phyloP scores from a whole-genome alignment of 2,329 filamentous ascomycete species.

The Annulohypoxylon truncatum region DNA sequence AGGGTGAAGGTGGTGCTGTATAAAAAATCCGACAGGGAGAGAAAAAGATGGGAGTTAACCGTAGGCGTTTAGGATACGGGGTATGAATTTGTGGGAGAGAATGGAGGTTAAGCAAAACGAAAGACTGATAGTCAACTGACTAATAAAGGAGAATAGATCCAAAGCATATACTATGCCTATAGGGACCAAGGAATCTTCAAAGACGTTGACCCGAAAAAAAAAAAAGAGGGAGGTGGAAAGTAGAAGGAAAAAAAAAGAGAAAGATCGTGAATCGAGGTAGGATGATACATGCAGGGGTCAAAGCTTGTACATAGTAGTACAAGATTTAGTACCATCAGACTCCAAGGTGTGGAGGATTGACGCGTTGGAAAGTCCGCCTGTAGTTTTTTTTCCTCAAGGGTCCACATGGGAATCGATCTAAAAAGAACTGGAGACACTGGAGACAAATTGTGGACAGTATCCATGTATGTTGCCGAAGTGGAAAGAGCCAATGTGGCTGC shows the following conservation, averaged over 20 bases:
- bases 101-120: conserved; percentile 41
- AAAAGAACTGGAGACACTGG: conserved; percentile 17
- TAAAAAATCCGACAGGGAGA: conserved; percentile 7
- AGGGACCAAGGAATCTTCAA: conserved; percentile 20
- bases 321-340: conserved; percentile 8
- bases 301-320: background rate
- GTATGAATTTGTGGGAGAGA: conserved; percentile 14
- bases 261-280: conserved; percentile 25
- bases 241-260: conserved; percentile 25
- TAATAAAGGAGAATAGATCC: conserved; percentile 23
- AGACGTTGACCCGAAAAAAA: conserved; percentile 18
- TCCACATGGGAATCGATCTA: conserved; percentile 37
- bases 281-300: background rate
- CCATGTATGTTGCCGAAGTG: conserved; percentile 1
- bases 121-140: conserved; percentile 37
- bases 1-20: conserved; percentile 24
- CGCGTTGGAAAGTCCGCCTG: conserved; percentile 35
- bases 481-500: conserved; percentile 5
- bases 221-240: background rate
- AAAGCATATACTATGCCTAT: conserved; percentile 29
- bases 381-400: conserved; percentile 6
- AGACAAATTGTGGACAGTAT: conserved; percentile 4
- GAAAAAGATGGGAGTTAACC: conserved; percentile 20
- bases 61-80: conserved; percentile 31
- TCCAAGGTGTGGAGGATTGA: conserved; percentile 29